Evolutionary conservation across 108 stramenopile species (phyloP).

Genomic region (Pelagomonas calceolata): DNA sequence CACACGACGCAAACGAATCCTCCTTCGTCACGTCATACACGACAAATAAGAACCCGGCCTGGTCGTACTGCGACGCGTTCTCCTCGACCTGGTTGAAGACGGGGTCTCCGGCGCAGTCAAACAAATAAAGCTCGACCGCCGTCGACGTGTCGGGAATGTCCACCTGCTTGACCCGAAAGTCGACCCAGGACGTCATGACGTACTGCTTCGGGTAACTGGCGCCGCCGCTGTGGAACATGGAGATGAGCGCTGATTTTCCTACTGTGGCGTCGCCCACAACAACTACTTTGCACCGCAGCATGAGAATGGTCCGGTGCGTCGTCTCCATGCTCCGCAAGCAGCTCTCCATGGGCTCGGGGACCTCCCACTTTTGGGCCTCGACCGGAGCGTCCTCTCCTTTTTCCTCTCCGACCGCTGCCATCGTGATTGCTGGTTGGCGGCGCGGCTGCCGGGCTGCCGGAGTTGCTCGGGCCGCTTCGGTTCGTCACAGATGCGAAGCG

Average conservation of each 20-base stretch:
- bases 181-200: conserved; percentile 38
- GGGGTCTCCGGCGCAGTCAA: conserved; percentile 42
- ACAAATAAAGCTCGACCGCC: conserved; percentile 37
- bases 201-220: conserved; percentile 41
- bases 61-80: conserved; percentile 21
- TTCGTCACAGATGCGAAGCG: no score
- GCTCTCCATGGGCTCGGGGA: background rate
- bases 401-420: no score
- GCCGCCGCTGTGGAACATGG: conserved; percentile 37
- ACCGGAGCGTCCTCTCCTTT: no score
- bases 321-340: background rate
- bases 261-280: conserved; percentile 43
- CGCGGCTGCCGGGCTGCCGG: no score
- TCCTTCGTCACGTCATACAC: conserved; percentile 31
- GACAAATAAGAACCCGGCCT: conserved; percentile 30
- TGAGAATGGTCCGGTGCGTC: conserved; percentile 9
- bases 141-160: conserved; percentile 36
- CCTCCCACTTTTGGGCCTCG: no score
- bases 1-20: conserved; percentile 33
- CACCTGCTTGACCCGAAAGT: conserved; percentile 33
- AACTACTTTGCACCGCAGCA: conserved; percentile 39
- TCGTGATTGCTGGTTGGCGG: no score
- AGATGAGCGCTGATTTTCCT: conserved; percentile 39
- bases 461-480: no score
- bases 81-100: conserved; percentile 40